Evolutionary conservation across 345 rosid genomes (phyloP), one percentile per base, ranked within the genome.

Genomic region (Nasturtium officinale): DNA sequence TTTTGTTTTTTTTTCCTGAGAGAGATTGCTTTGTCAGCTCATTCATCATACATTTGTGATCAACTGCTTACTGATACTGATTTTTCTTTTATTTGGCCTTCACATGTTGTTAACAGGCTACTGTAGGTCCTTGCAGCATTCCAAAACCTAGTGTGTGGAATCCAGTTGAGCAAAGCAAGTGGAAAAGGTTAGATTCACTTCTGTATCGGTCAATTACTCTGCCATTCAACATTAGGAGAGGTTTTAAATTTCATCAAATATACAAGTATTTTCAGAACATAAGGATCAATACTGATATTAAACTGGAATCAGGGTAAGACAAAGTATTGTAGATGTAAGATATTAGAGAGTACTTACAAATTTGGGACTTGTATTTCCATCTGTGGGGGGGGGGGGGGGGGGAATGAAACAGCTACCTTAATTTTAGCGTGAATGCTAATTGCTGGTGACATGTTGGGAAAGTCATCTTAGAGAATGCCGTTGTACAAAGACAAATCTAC

Each of bases 101-200:
- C 61, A 61, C 75, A 67, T 84, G 78, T 76, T 84, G 79, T 76
- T 23, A 18, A 69, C 87, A 91, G 97, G 97, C 97, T 66, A 86
- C 85, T 13, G 38, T 83, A 61, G 98, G 98, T 68, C 90, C 97
- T 69, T 94, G 96, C 78, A 88, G 79, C 57, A 62, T 73, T 28
- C 83, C 91, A 5, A 94, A 91, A 81, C 98, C 98, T 11, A 87
- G 96, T 77, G 81, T 85, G 9, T 91, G 98, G 98, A 91, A 84
- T 55, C 96, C 89, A 11, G 89, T 88, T 0, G 96, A 91, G 72
- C 92, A 82, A 80, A 83, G 86, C 82, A 94, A 94, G 77, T 94
- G 98, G 98, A 84, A 88, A 80, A 91, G 98, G 98, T 94, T 61
- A 35, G 85, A 12, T 46, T 46, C 32, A 13, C n/a, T 38, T 60